A percentile compares a stretch with the other conserved stretches of the same genome.
These are phyloP conservation scores for Ceratocystis colombiana DNA, from an alignment of 2,329 filamentous ascomycete species.

Conservation along the genomic window DNA sequence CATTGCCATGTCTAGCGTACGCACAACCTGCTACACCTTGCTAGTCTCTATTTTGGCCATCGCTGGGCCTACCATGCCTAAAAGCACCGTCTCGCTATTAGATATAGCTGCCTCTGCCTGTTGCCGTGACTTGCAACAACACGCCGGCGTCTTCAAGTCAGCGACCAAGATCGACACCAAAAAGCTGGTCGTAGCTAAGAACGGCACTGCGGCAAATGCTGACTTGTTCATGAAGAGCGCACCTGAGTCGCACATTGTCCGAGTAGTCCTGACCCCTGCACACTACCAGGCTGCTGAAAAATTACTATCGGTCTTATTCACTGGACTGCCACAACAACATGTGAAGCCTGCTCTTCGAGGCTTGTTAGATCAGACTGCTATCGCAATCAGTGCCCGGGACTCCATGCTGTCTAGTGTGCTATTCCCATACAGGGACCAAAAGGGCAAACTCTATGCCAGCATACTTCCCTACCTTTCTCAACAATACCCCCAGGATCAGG, in stretches of 20 bases:
- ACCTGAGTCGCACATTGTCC: constrained; percentile 26
- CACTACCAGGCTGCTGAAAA: constrained; percentile 48
- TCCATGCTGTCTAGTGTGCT: constrained; percentile 75
- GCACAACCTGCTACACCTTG: constrained; percentile 51
- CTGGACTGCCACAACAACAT: constrained; percentile 53
- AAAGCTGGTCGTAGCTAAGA: constrained; percentile 32
- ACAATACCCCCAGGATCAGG: constrained; percentile 51
- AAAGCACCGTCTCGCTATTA: constrained; percentile 54
- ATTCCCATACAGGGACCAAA: constrained; percentile 58
- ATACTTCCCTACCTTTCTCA: constrained; percentile 70
- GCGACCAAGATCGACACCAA: constrained; percentile 30
- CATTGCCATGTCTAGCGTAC: constrained; percentile 44
- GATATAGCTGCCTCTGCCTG: constrained; percentile 53
- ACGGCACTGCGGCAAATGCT: constrained; percentile 48
- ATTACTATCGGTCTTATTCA: constrained; percentile 55
- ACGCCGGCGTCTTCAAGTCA: constrained; percentile 35
- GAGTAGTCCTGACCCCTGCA: constrained; percentile 33
- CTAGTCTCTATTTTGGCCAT: constrained; percentile 48
- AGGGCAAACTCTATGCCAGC: constrained; percentile 56
- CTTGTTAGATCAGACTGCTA: constrained; percentile 70
- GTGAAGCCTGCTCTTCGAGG: constrained; percentile 62
- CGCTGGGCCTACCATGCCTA: constrained; percentile 56
- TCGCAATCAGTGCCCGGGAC: constrained; percentile 56
- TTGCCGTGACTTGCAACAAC: constrained; percentile 61
- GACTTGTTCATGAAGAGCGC: constrained; percentile 54